phyloP scores from a whole-genome alignment of 176 grass and related monocot genomes.

The Thalia dealbata region DNA sequence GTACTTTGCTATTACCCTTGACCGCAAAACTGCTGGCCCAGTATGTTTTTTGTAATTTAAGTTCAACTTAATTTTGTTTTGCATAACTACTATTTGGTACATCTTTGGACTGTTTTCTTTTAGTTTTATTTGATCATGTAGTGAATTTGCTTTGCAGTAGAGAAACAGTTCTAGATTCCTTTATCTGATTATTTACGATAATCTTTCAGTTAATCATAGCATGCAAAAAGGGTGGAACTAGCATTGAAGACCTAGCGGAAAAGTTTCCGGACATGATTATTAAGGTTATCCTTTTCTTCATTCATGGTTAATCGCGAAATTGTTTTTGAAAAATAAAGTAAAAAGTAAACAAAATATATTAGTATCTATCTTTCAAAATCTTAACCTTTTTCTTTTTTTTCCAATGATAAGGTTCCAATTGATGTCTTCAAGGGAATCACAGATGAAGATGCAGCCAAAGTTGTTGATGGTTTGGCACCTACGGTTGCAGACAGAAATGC shows the following conservation, averaged over 20 bases:
- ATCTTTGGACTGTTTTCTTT: not conserved
- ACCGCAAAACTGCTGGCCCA: conserved; percentile 78
- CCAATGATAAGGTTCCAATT: conserved; percentile 65
- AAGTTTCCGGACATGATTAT: conserved; percentile 96
- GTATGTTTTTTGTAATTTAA: conserved; percentile 31
- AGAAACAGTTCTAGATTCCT: not conserved
- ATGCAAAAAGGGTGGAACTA: conserved; percentile 89
- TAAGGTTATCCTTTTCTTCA: conserved; percentile 39
- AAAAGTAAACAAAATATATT: not conserved
- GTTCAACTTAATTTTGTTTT: not conserved
- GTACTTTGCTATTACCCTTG: conserved; percentile 99
- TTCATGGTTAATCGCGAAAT: not conserved
- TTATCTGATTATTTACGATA: conserved; percentile 11
- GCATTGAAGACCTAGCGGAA: conserved; percentile 98
- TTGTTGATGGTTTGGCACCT: conserved; percentile 85
- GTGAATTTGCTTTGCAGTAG: not conserved
- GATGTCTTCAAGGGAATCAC: conserved; percentile 98
- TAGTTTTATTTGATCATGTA: conserved; percentile 8
- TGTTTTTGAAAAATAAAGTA: not conserved
- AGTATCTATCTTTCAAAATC: not conserved
- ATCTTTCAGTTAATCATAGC: conserved; percentile 92
- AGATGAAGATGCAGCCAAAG: conserved; percentile 90
- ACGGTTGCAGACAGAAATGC: conserved; percentile 71
- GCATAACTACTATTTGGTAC: not conserved
- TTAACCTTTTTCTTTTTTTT: conserved; percentile 10